phyloP scores from a whole-genome alignment of 2,329 filamentous ascomycete genomes.

The Chaetomiaceae sp. region DNA sequence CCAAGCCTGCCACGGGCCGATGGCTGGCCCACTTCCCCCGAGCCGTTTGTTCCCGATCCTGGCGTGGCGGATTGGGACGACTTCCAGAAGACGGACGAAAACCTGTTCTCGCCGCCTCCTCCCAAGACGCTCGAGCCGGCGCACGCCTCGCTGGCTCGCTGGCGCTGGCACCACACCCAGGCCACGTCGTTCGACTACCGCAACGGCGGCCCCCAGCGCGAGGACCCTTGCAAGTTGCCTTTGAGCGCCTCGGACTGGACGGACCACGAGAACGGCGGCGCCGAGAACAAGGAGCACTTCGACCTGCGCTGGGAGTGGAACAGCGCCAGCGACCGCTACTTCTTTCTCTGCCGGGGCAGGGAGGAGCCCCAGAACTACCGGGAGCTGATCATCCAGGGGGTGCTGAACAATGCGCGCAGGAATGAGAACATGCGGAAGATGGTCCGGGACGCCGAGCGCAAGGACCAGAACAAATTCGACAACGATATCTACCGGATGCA shows the following conservation, averaged over 20 bases:
- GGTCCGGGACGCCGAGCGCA: background rate
- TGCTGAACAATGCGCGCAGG: background rate
- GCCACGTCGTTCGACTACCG: conserved; percentile 11
- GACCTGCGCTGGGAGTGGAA: conserved; percentile 5
- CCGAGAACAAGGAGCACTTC: conserved; percentile 8
- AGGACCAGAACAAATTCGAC: background rate
- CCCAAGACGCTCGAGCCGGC: background rate
- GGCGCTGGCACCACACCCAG: background rate
- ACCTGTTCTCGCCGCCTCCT: conserved; percentile 1
- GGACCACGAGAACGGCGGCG: background rate
- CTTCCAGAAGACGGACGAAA: no score
- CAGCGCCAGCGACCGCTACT: background rate
- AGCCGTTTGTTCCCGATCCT: background rate
- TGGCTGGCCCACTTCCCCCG: no score
- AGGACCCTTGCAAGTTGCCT: conserved; percentile 7
- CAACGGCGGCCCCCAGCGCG: conserved; percentile 18
- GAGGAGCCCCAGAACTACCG: background rate
- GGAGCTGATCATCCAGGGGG: background rate
- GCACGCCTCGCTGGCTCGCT: conserved; percentile 1
- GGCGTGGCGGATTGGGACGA: no score
- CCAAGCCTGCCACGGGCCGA: no score
- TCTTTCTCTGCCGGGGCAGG: background rate
- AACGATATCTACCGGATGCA: background rate
- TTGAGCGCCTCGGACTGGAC: background rate
- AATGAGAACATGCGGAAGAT: no score